A percentile compares a stretch with the other conserved stretches of the same genome.
phyloP scores from a whole-genome alignment of 2,329 filamentous ascomycete genomes.

The Drechslera avenae region DNA sequence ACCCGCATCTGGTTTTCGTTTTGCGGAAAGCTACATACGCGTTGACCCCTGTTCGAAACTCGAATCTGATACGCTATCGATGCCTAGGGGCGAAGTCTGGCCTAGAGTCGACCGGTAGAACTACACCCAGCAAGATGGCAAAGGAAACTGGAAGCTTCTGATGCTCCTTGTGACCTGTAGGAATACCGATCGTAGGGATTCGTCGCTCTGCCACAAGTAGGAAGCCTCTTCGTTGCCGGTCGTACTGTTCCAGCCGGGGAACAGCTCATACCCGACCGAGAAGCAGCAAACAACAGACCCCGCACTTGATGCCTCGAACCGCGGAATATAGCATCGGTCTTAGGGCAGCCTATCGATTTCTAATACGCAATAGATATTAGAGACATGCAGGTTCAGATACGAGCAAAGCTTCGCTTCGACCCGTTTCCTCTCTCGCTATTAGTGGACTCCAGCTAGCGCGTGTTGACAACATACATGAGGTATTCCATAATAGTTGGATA shows the following conservation, averaged over 20 bases:
- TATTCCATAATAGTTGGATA: too few relatives aligned
- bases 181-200: not conserved
- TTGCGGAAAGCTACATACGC: not conserved
- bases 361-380: not conserved
- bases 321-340: not conserved
- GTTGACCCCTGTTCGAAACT: not conserved
- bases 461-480: too few relatives aligned
- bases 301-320: conserved; percentile 5
- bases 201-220: not conserved
- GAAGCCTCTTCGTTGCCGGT: conserved; percentile 5
- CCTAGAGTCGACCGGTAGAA: not conserved
- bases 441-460: too few relatives aligned
- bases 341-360: not conserved
- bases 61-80: too few relatives aligned
- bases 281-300: conserved; percentile 8
- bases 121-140: not conserved
- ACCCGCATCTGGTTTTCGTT: not conserved
- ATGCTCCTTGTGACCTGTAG: too few relatives aligned
- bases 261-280: conserved; percentile 6
- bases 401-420: not conserved
- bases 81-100: not conserved
- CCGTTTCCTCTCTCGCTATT: too few relatives aligned
- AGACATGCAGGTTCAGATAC: not conserved
- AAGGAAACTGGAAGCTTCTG: not conserved
- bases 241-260: conserved; percentile 1